A percentile compares a stretch with the other conserved stretches of the same genome.
These are phyloP conservation scores for Iris macrosiphon DNA, from an alignment of 106 monocot genomes.

Conservation along the genomic window DNA sequence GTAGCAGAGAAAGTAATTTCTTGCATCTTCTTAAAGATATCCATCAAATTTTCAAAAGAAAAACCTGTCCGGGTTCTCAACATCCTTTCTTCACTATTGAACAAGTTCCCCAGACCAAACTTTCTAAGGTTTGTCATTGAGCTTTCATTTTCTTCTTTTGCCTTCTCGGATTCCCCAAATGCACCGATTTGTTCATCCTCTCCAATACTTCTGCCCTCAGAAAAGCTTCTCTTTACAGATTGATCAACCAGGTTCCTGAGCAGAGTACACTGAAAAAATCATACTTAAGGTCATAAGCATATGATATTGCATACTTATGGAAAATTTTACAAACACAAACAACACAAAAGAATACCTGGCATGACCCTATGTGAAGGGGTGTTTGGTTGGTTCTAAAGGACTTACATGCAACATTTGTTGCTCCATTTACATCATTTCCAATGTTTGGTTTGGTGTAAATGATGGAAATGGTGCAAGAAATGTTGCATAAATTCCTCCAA, in stretches of 20 bases:
- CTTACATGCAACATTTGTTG: too few relatives aligned
- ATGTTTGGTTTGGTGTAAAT: too few relatives aligned
- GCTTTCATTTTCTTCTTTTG: conserved; percentile 2
- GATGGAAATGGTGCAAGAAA: not conserved
- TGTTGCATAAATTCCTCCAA: too few relatives aligned
- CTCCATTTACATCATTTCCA: too few relatives aligned
- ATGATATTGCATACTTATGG: conserved; percentile 3
- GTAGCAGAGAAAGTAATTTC: conserved; percentile 14
- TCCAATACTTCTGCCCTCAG: conserved; percentile 5
- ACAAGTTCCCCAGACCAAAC: conserved; percentile 15
- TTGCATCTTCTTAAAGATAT: conserved; percentile 25
- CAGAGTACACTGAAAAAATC: conserved; percentile 67
- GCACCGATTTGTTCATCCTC: not conserved
- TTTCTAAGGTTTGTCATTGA: conserved; percentile 6
- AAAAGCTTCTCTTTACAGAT: conserved; percentile 8
- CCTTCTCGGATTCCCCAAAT: not conserved
- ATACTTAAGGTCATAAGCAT: conserved; percentile 62
- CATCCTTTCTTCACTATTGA: conserved; percentile 3
- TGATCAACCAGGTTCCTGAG: conserved; percentile 46
- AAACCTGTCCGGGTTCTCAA: conserved; percentile 8
- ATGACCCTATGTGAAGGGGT: not conserved
- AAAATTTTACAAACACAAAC: not conserved
- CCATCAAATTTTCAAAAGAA: conserved; percentile 26
- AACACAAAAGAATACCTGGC: not conserved
- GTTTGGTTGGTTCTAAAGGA: too few relatives aligned